These are phyloP conservation scores for Pyricularia pennisetigena DNA, from an alignment of 2,329 filamentous ascomycete genomes.

Conservation along the genomic window DNA sequence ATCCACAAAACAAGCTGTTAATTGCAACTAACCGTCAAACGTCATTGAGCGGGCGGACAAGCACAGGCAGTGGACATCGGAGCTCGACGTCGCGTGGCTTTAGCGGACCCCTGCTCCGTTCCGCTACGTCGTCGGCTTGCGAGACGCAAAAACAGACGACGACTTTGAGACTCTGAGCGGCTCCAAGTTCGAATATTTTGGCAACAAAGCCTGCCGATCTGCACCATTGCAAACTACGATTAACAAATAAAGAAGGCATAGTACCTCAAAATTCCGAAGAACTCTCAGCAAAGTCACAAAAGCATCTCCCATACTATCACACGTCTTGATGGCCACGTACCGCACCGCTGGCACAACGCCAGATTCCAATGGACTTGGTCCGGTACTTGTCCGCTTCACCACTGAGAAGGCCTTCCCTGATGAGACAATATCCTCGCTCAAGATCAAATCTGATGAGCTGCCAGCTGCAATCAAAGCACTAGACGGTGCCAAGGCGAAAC, in stretches of 20 bases:
- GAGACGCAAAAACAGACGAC: background rate
- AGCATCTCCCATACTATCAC: background rate
- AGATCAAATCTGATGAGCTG: conserved; percentile 24
- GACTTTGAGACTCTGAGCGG: background rate
- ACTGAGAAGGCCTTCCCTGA: conserved; percentile 34
- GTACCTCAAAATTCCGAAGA: background rate
- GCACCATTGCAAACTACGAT: too few species aligned
- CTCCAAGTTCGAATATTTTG: too few species aligned
- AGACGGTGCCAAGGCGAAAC: conserved; percentile 28
- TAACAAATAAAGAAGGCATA: background rate
- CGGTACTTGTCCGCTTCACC: conserved; percentile 56
- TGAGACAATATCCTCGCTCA: conserved; percentile 29
- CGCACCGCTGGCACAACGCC: background rate
- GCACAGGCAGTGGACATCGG: background rate
- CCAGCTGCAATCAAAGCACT: conserved; percentile 30
- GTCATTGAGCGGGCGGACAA: background rate
- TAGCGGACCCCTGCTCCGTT: background rate
- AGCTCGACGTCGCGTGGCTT: background rate
- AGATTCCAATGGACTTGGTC: conserved; percentile 23
- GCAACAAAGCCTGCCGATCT: background rate
- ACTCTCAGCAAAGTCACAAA: background rate
- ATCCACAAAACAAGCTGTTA: background rate
- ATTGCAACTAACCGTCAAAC: background rate
- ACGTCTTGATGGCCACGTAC: background rate
- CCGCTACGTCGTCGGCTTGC: background rate